A percentile compares a stretch with the other conserved stretches of the same genome.
These are phyloP conservation scores for Diaporthe amygdali DNA, from an alignment of 2,329 filamentous ascomycete genomes.

Conservation along the genomic window DNA sequence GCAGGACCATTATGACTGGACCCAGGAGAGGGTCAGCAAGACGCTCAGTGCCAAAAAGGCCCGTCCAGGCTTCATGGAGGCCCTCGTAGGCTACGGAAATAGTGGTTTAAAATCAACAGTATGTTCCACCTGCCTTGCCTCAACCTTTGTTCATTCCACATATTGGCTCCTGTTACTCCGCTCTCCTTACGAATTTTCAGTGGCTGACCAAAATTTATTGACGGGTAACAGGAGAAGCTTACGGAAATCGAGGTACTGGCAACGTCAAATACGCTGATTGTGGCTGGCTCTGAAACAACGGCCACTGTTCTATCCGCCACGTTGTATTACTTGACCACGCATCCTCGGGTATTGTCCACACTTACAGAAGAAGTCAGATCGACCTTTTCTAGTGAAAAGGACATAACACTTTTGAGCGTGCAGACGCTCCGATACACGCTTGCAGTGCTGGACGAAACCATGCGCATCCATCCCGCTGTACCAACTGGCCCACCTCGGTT, in stretches of 20 bases:
- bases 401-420: conserved; percentile 34
- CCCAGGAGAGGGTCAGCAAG: not conserved
- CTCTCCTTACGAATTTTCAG: not conserved
- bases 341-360: not conserved
- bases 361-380: conserved; percentile 41
- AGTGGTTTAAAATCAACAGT: too few species aligned
- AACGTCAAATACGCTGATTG: conserved; percentile 29
- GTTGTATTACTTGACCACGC: not conserved
- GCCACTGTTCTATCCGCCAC: conserved; percentile 28
- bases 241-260: conserved; percentile 24
- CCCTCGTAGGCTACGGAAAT: not conserved
- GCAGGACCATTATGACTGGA: not conserved
- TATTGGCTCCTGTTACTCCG: too few species aligned
- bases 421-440: conserved; percentile 35
- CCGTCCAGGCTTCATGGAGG: not conserved
- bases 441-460: conserved; percentile 37
- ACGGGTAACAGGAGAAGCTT: not conserved
- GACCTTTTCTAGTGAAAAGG: conserved; percentile 38
- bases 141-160: too few species aligned
- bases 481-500: conserved; percentile 29
- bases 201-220: not conserved
- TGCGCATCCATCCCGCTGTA: conserved; percentile 36
- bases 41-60: not conserved
- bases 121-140: too few species aligned
- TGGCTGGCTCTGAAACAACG: conserved; percentile 40